Percentiles rank a stretch among this genome's conserved stretches.
Evolutionary conservation across 140 eudicot species (phyloP).

Genomic region (Bidens hawaiensis): DNA sequence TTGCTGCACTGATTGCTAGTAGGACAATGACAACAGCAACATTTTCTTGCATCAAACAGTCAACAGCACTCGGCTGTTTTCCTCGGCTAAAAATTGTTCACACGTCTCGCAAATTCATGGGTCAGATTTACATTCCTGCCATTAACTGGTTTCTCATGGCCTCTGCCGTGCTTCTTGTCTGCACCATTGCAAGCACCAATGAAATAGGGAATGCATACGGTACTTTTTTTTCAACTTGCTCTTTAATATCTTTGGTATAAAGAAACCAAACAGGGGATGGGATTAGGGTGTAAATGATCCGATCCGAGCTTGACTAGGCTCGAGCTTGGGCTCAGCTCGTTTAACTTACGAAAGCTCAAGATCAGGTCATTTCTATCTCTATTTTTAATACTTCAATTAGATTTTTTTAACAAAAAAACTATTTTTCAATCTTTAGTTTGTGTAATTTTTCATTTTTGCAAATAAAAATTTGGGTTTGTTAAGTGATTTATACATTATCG

Average conservation of each 20-base stretch:
- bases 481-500: background rate
- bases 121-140: constrained; percentile 93
- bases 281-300: no score
- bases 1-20: constrained; percentile 96
- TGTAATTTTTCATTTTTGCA: background rate
- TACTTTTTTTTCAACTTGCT: constrained; percentile 7
- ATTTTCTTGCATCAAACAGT: constrained; percentile 93
- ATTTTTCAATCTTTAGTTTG: background rate
- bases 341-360: no score
- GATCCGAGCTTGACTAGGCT: no score
- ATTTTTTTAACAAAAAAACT: background rate
- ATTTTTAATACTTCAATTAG: no score
- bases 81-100: constrained; percentile 93
- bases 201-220: constrained; percentile 99
- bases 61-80: constrained; percentile 92
- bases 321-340: no score
- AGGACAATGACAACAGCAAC: constrained; percentile 95
- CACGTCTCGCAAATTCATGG: constrained; percentile 94
- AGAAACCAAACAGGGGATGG: constrained; percentile 2
- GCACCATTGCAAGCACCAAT: constrained; percentile 77
- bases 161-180: constrained; percentile 59
- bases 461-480: background rate
- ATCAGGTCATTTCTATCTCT: no score
- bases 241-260: background rate
- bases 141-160: constrained; percentile 91